These are phyloP conservation scores for Brasenia schreberi DNA, from an alignment of 164 flowering plant species.

Conservation along the genomic window DNA sequence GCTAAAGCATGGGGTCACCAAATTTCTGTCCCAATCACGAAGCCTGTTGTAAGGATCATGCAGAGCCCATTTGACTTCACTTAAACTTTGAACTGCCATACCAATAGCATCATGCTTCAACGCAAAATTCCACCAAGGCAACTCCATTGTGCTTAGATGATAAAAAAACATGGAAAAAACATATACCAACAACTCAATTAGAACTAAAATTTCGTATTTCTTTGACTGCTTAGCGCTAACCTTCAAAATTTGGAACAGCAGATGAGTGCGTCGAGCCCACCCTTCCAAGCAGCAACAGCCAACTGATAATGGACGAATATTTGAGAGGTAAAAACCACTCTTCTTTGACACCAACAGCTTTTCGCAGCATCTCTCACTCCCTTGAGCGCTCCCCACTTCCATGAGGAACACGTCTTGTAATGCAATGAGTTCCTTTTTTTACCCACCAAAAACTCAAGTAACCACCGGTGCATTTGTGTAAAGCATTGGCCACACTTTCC, in stretches of 20 bases:
- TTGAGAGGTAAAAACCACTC: too few species aligned
- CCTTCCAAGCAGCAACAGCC: not conserved
- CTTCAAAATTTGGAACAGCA: not conserved
- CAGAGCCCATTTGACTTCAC: constrained; percentile 34
- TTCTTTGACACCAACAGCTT: too few species aligned
- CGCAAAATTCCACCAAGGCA: not conserved
- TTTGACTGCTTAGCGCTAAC: not conserved
- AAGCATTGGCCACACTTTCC: too few species aligned
- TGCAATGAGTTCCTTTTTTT: too few species aligned
- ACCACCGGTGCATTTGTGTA: too few species aligned
- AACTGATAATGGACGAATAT: not conserved
- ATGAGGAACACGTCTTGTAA: too few species aligned
- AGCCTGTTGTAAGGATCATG: constrained; percentile 42
- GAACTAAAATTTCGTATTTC: not conserved
- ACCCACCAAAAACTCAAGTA: too few species aligned
- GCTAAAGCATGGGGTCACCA: constrained; percentile 78
- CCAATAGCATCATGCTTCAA: not conserved
- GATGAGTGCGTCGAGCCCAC: not conserved
- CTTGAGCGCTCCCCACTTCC: too few species aligned
- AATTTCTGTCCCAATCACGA: constrained; percentile 40
- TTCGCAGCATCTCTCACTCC: too few species aligned
- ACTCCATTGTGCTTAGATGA: not conserved
- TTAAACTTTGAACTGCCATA: constrained; percentile 56
- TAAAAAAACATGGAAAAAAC: not conserved
- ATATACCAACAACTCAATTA: not conserved